phyloP scores from a whole-genome alignment of 129 eudicot species.

The Chrysanthemum makinoi region DNA sequence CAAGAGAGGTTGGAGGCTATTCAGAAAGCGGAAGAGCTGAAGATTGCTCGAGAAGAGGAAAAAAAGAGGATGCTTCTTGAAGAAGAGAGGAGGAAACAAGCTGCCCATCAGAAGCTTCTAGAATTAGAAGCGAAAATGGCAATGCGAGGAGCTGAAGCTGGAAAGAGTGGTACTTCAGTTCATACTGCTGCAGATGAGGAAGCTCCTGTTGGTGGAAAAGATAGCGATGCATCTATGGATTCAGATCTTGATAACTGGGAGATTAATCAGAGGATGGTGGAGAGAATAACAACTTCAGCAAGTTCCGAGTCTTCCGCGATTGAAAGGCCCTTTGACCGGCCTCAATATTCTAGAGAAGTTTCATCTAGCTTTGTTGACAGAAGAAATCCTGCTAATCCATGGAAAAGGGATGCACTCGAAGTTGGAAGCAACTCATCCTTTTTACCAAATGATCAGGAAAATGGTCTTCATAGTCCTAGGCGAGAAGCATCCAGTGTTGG shows the following conservation, averaged over 20 bases:
- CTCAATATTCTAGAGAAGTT: constrained; percentile 41
- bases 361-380: constrained; percentile 54
- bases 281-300: constrained; percentile 67
- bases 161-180: constrained; percentile 35
- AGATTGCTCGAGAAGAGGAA: constrained; percentile 80
- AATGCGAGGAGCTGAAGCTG: constrained; percentile 51
- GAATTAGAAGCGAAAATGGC: constrained; percentile 93
- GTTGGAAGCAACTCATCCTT: constrained; percentile 55
- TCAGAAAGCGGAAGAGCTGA: constrained; percentile 75
- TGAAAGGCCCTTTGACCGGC: constrained; percentile 53
- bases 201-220: constrained; percentile 37
- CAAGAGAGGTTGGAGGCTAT: constrained; percentile 74
- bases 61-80: constrained; percentile 60
- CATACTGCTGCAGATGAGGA: constrained; percentile 48
- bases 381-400: constrained; percentile 61
- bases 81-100: constrained; percentile 92
- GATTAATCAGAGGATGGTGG: constrained; percentile 85
- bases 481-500: constrained; percentile 52
- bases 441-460: constrained; percentile 49
- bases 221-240: constrained; percentile 42
- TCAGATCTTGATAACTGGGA: constrained; percentile 75
- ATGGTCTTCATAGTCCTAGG: constrained; percentile 57
- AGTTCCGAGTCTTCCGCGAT: constrained; percentile 65
- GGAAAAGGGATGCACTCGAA: constrained; percentile 76
- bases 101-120: constrained; percentile 87